phyloP scores from a whole-genome alignment of 176 grass and related monocot species.

The Bolboschoenus planiculmis region DNA sequence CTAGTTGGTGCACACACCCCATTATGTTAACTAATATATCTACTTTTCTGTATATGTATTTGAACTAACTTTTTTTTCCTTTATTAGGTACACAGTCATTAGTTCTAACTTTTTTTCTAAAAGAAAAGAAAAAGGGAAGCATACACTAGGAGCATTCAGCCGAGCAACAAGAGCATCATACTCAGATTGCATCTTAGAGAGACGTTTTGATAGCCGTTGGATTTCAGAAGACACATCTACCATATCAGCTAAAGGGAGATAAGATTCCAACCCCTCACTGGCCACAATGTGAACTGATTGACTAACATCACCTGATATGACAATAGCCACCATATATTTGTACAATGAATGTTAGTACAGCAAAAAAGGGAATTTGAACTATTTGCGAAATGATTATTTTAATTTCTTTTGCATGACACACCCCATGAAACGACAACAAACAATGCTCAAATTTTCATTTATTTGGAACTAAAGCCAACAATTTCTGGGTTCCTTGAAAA shows the following conservation, averaged over 20 bases:
- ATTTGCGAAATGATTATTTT: background rate
- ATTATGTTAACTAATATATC: background rate
- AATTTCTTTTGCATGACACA: background rate
- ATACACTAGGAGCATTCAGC: conserved; percentile 65
- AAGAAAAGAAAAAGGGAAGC: conserved; percentile 4
- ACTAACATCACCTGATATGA: conserved; percentile 54
- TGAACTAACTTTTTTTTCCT: background rate
- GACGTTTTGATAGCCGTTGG: conserved; percentile 75
- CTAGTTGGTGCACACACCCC: background rate
- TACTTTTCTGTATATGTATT: background rate
- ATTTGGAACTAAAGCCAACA: background rate
- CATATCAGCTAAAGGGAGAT: conserved; percentile 90
- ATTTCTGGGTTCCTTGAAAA: background rate
- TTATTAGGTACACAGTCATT: background rate
- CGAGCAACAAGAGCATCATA: conserved; percentile 74
- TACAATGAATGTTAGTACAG: background rate
- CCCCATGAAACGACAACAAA: background rate
- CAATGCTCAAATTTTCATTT: background rate
- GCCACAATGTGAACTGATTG: conserved; percentile 92
- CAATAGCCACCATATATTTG: conserved; percentile 6
- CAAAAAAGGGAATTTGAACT: background rate
- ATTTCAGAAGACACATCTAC: conserved; percentile 85
- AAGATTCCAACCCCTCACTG: conserved; percentile 72
- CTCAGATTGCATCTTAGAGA: conserved; percentile 85
- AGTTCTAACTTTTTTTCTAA: background rate